Conservation (phyloP, 768 basidiomycete species). For the Amanita subjunquillea region DNA sequence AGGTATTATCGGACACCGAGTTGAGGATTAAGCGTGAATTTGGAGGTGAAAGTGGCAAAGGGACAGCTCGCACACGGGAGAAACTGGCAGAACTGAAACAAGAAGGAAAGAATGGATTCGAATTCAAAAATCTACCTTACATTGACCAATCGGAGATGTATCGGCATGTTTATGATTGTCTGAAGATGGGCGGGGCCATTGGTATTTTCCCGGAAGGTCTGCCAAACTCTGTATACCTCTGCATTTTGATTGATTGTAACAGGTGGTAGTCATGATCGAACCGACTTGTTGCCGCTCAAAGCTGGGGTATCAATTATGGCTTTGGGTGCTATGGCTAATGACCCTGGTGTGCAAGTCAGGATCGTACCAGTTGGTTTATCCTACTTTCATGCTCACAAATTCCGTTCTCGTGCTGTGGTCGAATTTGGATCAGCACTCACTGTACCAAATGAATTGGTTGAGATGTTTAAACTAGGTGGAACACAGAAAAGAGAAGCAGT, state of each 20-base stretch:
- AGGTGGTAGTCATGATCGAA: slow-evolving; percentile 98
- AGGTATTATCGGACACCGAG: slow-evolving; percentile 84
- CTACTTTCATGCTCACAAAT: slow-evolving; percentile 73
- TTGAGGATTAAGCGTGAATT: slow-evolving; percentile 82
- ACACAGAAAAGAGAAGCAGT: slow-evolving; percentile 84
- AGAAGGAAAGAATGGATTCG: slow-evolving; percentile 50
- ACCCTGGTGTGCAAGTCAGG: slow-evolving; percentile 78
- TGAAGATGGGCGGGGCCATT: slow-evolving; percentile 82
- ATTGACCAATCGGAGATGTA: slow-evolving; percentile 96
- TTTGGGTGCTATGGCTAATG: slow-evolving; percentile 91
- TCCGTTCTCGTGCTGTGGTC: slow-evolving; percentile 93
- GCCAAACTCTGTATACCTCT: no score
- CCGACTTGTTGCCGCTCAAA: slow-evolving; percentile 91
- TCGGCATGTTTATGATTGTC: slow-evolving; percentile 77
- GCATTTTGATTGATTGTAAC: slow-evolving; percentile 4
- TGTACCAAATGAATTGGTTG: slow-evolving; percentile 82
- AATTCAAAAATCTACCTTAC: slow-evolving; percentile 78
- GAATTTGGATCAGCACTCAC: slow-evolving; percentile 91
- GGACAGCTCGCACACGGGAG: slow-evolving; percentile 56
- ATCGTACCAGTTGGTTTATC: slow-evolving; percentile 81
- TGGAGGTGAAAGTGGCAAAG: slow-evolving; percentile 69
- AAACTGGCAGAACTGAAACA: slow-evolving; percentile 48
- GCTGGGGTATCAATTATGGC: slow-evolving; percentile 98
- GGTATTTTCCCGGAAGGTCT: slow-evolving; percentile 98
- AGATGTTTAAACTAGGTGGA: slow-evolving; percentile 89